Evolutionary conservation across 306 rosid genomes (phyloP), one percentile per base, ranked within the genome.

Genomic region (Fagus sylvatica): DNA sequence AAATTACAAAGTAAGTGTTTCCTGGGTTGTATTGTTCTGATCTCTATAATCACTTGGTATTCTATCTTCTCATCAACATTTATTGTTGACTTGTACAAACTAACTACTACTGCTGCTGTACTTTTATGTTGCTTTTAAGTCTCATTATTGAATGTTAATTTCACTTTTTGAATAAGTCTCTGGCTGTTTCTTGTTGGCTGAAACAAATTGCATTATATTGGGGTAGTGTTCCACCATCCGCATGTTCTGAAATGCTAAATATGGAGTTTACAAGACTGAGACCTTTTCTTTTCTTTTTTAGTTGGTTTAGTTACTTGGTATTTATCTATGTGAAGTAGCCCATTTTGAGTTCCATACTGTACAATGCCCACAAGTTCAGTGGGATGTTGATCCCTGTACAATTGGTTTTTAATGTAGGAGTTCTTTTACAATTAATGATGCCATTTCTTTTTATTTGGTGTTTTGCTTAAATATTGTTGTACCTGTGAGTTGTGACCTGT

Each of bases 1-100:
- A 33, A 95, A 93, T 82, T 95, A 93, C 94, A 93, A 90, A 80
- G 99, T 95, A 87, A 81, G 87, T 43, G 10, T 33, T 75, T 34
- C 2, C 13, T 71, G 15, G 22, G 53, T 67, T 40, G 7, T 13
- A 19, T 19, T 12, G 28, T 19, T 59, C n/a, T 59, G 36, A 28
- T 61, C 76, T 69, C 17, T 69, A 67, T 28, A 32, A 6, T 60
- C 17, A 11, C 37, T 10, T 30, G 17, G 16, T 59, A 62, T 66
- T 75, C 22, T 40, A 6, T 75, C 22, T 39, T 71, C 53, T 34
- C 69, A 16, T 53, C 48, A 43, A 8, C 57, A 30, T 37, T 56
- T 67, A 37, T 48, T 37, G 41, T 33, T 32, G 19, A 61, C 68
- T 61, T 11, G 4, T 19, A 55, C 7, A 55, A n/a, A 55, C 61